Evolutionary conservation across 495 filamentous ascomycete species (phyloP).

Genomic region (Aspergillus kassunensis): DNA sequence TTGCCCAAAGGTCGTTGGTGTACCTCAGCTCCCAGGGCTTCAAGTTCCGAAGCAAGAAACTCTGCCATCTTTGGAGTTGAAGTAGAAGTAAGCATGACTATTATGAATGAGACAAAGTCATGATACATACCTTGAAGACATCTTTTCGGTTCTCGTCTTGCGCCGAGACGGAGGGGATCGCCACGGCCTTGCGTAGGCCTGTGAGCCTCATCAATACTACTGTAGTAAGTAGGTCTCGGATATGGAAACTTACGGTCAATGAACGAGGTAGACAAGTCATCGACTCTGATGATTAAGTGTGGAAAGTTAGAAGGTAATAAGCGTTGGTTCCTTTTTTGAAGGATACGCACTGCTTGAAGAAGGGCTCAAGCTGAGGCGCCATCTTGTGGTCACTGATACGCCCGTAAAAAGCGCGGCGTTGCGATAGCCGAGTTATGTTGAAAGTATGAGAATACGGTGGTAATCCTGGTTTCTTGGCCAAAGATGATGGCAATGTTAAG

Average conservation of each 20-base stretch:
- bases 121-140: constrained; percentile 63
- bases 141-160: constrained; percentile 82
- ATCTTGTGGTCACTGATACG: constrained; percentile 57
- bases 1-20: constrained; percentile 80
- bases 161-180: constrained; percentile 92
- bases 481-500: constrained; percentile 6
- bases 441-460: neutral
- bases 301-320: neutral
- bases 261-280: constrained; percentile 73
- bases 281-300: constrained; percentile 54
- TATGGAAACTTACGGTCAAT: constrained; percentile 64
- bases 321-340: neutral
- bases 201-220: neutral
- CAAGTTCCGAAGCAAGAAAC: constrained; percentile 80
- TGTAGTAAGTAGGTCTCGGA: neutral
- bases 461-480: neutral
- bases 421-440: constrained; percentile 12
- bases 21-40: constrained; percentile 77
- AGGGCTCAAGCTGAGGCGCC: constrained; percentile 78
- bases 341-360: constrained; percentile 67
- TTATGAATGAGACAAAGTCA: neutral
- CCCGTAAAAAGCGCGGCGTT: constrained; percentile 41
- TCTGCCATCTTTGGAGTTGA: constrained; percentile 71
- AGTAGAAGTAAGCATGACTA: constrained; percentile 5
- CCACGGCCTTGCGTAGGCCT: constrained; percentile 82